Evolutionary conservation across 352 stramenopile species (phyloP).

Genomic region (Phytophthora litchii): DNA sequence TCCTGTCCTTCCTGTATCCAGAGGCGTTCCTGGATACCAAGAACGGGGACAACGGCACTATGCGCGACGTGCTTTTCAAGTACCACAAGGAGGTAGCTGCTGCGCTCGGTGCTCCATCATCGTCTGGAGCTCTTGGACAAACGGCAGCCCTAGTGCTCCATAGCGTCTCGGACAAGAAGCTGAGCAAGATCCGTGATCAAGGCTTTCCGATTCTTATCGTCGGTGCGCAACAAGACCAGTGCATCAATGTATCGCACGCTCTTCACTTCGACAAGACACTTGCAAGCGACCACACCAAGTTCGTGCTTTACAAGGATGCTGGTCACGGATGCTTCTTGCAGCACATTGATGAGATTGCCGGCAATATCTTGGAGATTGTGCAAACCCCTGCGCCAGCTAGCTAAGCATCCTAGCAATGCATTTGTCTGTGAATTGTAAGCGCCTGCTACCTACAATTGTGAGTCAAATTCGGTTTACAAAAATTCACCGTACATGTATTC

Average conservation of each 20-base stretch:
- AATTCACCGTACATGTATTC: neutral
- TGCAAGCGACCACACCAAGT: constrained; percentile 42
- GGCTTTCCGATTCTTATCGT: constrained; percentile 55
- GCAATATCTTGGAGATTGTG: constrained; percentile 33
- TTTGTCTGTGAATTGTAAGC: too few relatives aligned
- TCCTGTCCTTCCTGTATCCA: constrained; percentile 64
- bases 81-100: constrained; percentile 44
- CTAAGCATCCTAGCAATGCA: neutral
- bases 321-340: constrained; percentile 54
- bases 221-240: constrained; percentile 37
- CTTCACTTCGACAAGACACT: constrained; percentile 43
- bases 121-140: constrained; percentile 35
- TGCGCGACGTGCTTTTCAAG: constrained; percentile 51
- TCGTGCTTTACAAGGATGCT: constrained; percentile 46
- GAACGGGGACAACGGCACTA: constrained; percentile 38
- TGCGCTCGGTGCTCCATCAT: constrained; percentile 22
- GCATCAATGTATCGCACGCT: constrained; percentile 42
- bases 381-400: constrained; percentile 8
- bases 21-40: constrained; percentile 39
- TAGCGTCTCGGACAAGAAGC: constrained; percentile 42
- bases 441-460: too few relatives aligned
- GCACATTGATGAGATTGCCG: constrained; percentile 46
- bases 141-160: constrained; percentile 36
- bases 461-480: neutral
- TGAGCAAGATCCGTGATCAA: constrained; percentile 44